Conservation (phyloP, 2,329 filamentous ascomycete genomes). For the Rutstroemia sp. region DNA sequence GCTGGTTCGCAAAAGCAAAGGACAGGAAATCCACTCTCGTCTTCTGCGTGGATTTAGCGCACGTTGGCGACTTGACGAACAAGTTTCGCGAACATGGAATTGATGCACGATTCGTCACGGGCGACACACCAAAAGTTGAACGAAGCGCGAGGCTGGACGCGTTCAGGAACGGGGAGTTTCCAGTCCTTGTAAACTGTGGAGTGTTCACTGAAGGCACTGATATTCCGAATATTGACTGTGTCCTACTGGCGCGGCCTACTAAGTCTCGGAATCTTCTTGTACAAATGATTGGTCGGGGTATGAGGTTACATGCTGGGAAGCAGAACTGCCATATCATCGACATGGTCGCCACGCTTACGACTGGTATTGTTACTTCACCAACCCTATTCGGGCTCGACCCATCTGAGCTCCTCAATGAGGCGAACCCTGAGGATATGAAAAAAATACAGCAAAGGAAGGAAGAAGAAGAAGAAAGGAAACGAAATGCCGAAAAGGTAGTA, state of each 20-base stretch:
- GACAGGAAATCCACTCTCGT: constrained; percentile 78
- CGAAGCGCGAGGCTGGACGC: constrained; percentile 64
- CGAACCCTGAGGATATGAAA: constrained; percentile 54
- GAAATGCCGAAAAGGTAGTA: constrained; percentile 5
- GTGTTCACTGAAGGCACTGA: constrained; percentile 97
- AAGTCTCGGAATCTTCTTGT: constrained; percentile 87
- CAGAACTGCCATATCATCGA: constrained; percentile 91
- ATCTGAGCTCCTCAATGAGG: constrained; percentile 62
- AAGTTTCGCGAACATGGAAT: constrained; percentile 71
- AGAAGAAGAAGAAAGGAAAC: constrained; percentile 30
- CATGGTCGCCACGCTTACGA: constrained; percentile 80
- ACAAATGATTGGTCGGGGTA: constrained; percentile 95
- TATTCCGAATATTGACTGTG: constrained; percentile 93
- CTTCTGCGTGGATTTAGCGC: constrained; percentile 86
- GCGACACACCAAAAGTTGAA: constrained; percentile 63
- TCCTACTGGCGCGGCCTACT: constrained; percentile 81
- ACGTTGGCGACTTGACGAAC: constrained; percentile 67
- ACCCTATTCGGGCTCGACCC: constrained; percentile 92
- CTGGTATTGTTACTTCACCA: constrained; percentile 82
- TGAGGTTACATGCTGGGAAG: constrained; percentile 76
- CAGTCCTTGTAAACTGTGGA: constrained; percentile 87
- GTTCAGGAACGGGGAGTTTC: constrained; percentile 71
- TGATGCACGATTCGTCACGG: constrained; percentile 81
- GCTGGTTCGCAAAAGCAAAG: constrained; percentile 73
- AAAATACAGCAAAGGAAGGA: constrained; percentile 43